Conservation (phyloP, 1,139 yeast genomes). For the Geotrichum australiense region DNA sequence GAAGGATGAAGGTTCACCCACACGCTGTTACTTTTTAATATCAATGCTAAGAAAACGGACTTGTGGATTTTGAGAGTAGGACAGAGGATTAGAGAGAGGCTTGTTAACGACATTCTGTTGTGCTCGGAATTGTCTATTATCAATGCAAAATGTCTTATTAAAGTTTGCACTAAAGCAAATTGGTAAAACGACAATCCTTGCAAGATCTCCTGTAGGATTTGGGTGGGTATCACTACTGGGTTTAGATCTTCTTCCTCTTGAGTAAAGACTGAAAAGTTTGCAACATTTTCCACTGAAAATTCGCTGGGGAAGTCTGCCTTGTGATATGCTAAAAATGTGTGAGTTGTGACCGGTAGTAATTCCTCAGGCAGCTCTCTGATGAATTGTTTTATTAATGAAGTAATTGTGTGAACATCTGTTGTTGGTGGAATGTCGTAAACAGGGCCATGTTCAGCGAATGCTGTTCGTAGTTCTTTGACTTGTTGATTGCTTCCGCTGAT, state of each 20-base stretch:
- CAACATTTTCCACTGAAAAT: not conserved
- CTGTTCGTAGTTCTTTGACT: constrained; percentile 50
- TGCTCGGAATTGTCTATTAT: constrained; percentile 21
- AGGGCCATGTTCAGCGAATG: constrained; percentile 59
- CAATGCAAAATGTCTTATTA: constrained; percentile 26
- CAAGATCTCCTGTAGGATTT: constrained; percentile 24
- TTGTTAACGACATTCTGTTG: constrained; percentile 31
- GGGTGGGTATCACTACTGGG: constrained; percentile 21
- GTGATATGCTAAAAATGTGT: constrained; percentile 19
- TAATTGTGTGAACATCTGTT: constrained; percentile 75
- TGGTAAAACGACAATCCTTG: constrained; percentile 23
- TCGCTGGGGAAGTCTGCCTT: constrained; percentile 5
- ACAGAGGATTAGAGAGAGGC: constrained; percentile 30
- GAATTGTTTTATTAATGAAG: constrained; percentile 71
- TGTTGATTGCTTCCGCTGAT: constrained; percentile 72
- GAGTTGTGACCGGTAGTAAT: constrained; percentile 33
- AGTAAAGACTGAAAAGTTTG: constrained; percentile 12
- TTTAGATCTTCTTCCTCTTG: constrained; percentile 20
- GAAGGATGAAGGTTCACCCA: constrained; percentile 22
- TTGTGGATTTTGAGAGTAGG: constrained; percentile 30
- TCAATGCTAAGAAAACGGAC: constrained; percentile 23
- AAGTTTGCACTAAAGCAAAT: constrained; percentile 27
- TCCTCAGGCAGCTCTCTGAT: constrained; percentile 79
- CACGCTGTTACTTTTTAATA: constrained; percentile 21
- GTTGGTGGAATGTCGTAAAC: constrained; percentile 53